Evolutionary conservation across 495 filamentous ascomycete species (phyloP).

Genomic region (Pyronema domesticum): DNA sequence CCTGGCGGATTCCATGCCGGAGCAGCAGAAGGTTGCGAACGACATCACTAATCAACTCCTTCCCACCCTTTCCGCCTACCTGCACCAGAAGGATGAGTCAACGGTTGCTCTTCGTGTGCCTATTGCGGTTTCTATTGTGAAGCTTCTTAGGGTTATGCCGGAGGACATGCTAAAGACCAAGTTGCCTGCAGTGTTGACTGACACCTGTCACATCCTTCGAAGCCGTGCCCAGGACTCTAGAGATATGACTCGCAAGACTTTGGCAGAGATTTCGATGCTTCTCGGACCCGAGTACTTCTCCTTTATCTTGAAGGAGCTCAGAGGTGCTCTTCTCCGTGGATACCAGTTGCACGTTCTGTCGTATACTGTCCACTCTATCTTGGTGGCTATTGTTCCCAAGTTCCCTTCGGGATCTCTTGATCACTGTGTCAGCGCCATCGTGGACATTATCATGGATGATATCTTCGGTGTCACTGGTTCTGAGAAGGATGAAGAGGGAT

Average conservation of each 20-base stretch:
- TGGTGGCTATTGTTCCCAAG: constrained; percentile 53
- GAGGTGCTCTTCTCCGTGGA: constrained; percentile 59
- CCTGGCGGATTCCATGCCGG: constrained; percentile 50
- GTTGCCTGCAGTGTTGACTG: constrained; percentile 67
- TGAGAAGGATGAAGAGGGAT: constrained; percentile 94
- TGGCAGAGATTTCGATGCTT: constrained; percentile 61
- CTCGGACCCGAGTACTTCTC: constrained; percentile 68
- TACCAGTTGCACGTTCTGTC: constrained; percentile 93
- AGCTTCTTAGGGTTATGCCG: constrained; percentile 66
- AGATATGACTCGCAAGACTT: constrained; percentile 74
- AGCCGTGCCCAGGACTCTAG: constrained; percentile 75
- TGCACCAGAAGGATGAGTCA: constrained; percentile 85
- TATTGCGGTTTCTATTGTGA: constrained; percentile 69
- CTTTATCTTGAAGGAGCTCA: constrained; percentile 84
- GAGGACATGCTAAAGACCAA: constrained; percentile 47
- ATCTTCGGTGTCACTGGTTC: constrained; percentile 90
- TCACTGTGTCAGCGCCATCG: constrained; percentile 63
- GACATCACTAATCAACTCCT: constrained; percentile 61
- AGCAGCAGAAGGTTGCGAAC: constrained; percentile 46
- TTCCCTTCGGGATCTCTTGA: constrained; percentile 73
- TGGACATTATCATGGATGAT: constrained; percentile 85
- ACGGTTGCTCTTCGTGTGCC: constrained; percentile 81
- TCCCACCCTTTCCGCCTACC: constrained; percentile 55
- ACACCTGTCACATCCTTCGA: constrained; percentile 80
- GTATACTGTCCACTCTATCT: constrained; percentile 82